Percentiles rank a stretch among this genome's conserved stretches.
phyloP scores from a whole-genome alignment of 2,329 filamentous ascomycete genomes.

The Alternaria arborescens region DNA sequence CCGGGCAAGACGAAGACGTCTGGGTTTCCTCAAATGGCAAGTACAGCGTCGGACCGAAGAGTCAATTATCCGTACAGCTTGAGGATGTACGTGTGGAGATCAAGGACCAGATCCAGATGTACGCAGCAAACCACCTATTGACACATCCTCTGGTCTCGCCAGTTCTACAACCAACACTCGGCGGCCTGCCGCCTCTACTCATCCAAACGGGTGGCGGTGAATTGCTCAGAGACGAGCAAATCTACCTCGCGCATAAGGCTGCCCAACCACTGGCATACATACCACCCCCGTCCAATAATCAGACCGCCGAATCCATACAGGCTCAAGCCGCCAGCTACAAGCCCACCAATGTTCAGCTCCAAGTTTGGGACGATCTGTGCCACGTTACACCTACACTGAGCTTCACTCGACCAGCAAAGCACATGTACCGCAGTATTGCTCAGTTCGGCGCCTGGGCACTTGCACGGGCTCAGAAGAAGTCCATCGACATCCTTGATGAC shows the following conservation, averaged over 20 bases:
- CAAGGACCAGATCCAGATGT: conserved; percentile 92
- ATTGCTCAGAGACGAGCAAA: conserved; percentile 89
- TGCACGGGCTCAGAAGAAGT: conserved; percentile 78
- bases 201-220: conserved; percentile 90
- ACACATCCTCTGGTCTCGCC: conserved; percentile 91
- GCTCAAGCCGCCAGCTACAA: conserved; percentile 74
- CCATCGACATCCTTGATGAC: conserved; percentile 83
- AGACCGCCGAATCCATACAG: conserved; percentile 66
- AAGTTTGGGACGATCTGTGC: conserved; percentile 95
- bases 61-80: conserved; percentile 69
- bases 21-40: conserved; percentile 48
- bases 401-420: conserved; percentile 94
- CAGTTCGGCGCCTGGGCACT: conserved; percentile 95
- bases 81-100: conserved; percentile 72
- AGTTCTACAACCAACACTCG: conserved; percentile 84
- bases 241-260: conserved; percentile 93
- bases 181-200: conserved; percentile 85
- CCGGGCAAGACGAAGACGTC: conserved; percentile 13
- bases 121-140: conserved; percentile 83
- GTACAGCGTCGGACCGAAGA: conserved; percentile 46
- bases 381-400: conserved; percentile 93
- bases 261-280: conserved; percentile 82
- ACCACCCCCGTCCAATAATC: conserved; percentile 57
- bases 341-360: conserved; percentile 90
- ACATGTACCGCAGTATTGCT: conserved; percentile 91